Percentiles rank a stretch among this genome's conserved stretches.
Evolutionary conservation across 805 yeast species (phyloP).

Genomic region (Lachancea dasiensis): DNA sequence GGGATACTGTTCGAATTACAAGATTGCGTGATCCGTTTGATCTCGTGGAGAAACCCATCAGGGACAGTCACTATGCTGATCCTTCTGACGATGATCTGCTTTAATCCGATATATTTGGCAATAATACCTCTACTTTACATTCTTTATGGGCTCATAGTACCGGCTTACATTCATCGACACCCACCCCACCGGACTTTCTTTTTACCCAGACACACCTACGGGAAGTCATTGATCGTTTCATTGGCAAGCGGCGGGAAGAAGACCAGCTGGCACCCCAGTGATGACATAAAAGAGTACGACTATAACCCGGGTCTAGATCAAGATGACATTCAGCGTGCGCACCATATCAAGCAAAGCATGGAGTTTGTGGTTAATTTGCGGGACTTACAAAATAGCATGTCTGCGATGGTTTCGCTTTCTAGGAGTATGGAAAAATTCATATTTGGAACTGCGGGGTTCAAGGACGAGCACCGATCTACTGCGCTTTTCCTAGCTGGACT

Average conservation of each 20-base stretch:
- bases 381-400: slow-evolving; percentile 63
- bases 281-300: slow-evolving; percentile 10
- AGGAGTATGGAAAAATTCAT: slow-evolving; percentile 50
- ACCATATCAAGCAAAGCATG: slow-evolving; percentile 32
- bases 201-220: slow-evolving; percentile 41
- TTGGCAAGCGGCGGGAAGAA: slow-evolving; percentile 22
- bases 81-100: slow-evolving; percentile 58
- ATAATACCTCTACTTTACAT: slow-evolving; percentile 56
- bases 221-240: slow-evolving; percentile 46
- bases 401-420: slow-evolving; percentile 44
- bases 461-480: slow-evolving; percentile 63
- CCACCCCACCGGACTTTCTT: slow-evolving; percentile 45
- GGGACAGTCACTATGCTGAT: slow-evolving; percentile 57
- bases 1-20: slow-evolving; percentile 54
- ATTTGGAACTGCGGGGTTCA: slow-evolving; percentile 61
- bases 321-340: slow-evolving; percentile 20
- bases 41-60: slow-evolving; percentile 73
- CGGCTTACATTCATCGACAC: slow-evolving; percentile 64
- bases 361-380: slow-evolving; percentile 55
- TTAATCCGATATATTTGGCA: slow-evolving; percentile 63
- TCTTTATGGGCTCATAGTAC: slow-evolving; percentile 55
- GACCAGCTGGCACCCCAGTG: slow-evolving; percentile 12
- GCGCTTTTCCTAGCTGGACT: slow-evolving; percentile 44
- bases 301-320: slow-evolving; percentile 9
- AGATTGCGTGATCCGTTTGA: slow-evolving; percentile 50